Percentiles rank a stretch among this genome's conserved stretches.
Conservation (phyloP, 805 yeast species). For the Candida koratica region DNA sequence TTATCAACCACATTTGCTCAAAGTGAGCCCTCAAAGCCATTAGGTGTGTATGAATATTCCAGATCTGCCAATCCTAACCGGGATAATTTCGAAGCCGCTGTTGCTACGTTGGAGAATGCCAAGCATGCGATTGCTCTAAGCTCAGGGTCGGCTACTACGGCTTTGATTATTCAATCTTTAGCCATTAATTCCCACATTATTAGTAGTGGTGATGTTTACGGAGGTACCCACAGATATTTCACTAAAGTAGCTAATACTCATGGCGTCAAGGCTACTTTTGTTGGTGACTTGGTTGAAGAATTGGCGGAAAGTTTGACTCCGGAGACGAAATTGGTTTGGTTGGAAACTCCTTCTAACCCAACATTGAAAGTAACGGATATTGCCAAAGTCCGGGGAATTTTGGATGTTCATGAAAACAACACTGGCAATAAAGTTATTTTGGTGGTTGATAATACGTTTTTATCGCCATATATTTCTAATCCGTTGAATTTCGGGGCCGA, state of each 20-base stretch:
- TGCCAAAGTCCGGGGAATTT: conserved; percentile 51
- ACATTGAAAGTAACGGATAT: conserved; percentile 79
- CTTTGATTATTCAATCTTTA: conserved; percentile 68
- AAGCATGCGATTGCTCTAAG: conserved; percentile 72
- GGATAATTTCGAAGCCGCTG: conserved; percentile 70
- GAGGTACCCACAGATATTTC: conserved; percentile 89
- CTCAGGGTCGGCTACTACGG: conserved; percentile 86
- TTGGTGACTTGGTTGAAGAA: conserved; percentile 59
- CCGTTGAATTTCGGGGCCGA: conserved; percentile 84
- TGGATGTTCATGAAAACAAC: conserved; percentile 41
- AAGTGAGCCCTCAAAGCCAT: conserved; percentile 67
- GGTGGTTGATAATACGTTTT: conserved; percentile 85
- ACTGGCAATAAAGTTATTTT: conserved; percentile 52
- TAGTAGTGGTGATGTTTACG: conserved; percentile 82
- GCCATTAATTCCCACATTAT: conserved; percentile 70
- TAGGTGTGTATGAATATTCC: conserved; percentile 79
- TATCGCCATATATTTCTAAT: conserved; percentile 82
- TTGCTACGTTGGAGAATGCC: conserved; percentile 76
- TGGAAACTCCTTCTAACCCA: conserved; percentile 87
- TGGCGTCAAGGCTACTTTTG: conserved; percentile 67
- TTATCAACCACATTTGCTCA: conserved; percentile 85
- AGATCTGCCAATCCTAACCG: conserved; percentile 86
- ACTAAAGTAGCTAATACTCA: conserved; percentile 79
- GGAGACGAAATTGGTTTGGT: conserved; percentile 76
- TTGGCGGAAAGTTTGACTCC: conserved; percentile 51